Conservation (phyloP, 805 yeast species). For the Pichia scutulata region DNA sequence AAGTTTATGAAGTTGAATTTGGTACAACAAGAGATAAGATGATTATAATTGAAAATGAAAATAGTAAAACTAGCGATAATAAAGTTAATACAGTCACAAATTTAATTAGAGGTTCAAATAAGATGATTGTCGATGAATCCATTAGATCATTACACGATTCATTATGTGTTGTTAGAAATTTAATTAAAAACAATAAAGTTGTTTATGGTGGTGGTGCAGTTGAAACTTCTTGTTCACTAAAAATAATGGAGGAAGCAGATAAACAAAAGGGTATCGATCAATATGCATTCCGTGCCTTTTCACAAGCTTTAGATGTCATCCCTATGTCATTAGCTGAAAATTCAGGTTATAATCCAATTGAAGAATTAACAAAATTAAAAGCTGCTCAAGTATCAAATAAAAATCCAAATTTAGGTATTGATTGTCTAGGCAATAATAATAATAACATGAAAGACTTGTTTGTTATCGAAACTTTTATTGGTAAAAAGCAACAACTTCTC, state of each 20-base stretch:
- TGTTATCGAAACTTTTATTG: slow-evolving; percentile 94
- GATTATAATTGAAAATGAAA: slow-evolving; percentile 87
- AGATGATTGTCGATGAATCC: slow-evolving; percentile 97
- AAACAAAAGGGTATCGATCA: slow-evolving; percentile 92
- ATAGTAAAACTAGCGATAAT: slow-evolving; percentile 50
- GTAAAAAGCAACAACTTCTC: slow-evolving; percentile 91
- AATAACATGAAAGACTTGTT: slow-evolving; percentile 91
- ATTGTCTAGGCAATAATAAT: slow-evolving; percentile 81
- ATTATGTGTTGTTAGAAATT: slow-evolving; percentile 92
- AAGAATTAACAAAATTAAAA: slow-evolving; percentile 76
- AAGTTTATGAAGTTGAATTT: slow-evolving; percentile 78
- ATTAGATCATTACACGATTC: slow-evolving; percentile 95
- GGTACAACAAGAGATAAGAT: slow-evolving; percentile 96
- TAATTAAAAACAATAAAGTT: slow-evolving; percentile 83
- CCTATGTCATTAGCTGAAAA: slow-evolving; percentile 96
- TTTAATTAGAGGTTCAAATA: slow-evolving; percentile 90
- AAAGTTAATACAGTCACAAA: slow-evolving; percentile 56
- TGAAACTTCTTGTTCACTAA: slow-evolving; percentile 87
- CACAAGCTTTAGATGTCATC: slow-evolving; percentile 82
- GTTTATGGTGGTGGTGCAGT: slow-evolving; percentile 99
- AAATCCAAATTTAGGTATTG: slow-evolving; percentile 76
- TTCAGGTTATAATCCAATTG: slow-evolving; percentile 92
- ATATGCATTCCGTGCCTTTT: slow-evolving; percentile 93
- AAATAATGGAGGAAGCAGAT: slow-evolving; percentile 87
- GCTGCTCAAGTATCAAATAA: slow-evolving; percentile 74